A percentile compares a stretch with the other conserved stretches of the same genome.
These are phyloP conservation scores for Guillardia theta DNA, from an alignment of 78 protist genomes.

Conservation along the genomic window DNA sequence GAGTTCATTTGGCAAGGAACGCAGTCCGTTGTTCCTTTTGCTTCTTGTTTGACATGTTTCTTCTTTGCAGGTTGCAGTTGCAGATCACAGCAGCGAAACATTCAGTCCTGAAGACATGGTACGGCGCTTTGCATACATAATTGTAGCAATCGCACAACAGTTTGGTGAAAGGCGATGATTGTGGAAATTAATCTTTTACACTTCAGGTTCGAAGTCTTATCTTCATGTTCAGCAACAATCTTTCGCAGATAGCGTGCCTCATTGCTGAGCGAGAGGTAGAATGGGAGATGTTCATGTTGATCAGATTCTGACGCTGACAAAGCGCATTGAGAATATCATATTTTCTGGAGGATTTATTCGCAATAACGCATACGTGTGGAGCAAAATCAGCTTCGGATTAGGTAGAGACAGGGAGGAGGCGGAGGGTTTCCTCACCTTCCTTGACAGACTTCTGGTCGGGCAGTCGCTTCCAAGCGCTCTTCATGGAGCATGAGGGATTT, in stretches of 20 bases:
- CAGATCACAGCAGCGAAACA: no score
- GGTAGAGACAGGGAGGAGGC: no score
- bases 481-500: neutral
- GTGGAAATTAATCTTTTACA: no score
- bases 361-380: neutral
- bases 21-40: no score
- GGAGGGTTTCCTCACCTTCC: no score
- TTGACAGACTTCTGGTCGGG: neutral
- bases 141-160: no score
- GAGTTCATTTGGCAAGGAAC: neutral
- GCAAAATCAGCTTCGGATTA: neutral
- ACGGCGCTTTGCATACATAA: no score
- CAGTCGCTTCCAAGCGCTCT: neutral
- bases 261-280: constrained; percentile 6
- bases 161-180: no score
- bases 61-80: no score
- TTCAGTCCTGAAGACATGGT: neutral
- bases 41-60: no score
- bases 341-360: neutral
- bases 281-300: no score
- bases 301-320: no score
- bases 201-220: neutral
- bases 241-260: neutral
- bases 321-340: neutral
- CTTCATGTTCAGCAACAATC: neutral